These are phyloP conservation scores for Sungouiella thailandica DNA, from an alignment of 805 yeast species.

Conservation along the genomic window DNA sequence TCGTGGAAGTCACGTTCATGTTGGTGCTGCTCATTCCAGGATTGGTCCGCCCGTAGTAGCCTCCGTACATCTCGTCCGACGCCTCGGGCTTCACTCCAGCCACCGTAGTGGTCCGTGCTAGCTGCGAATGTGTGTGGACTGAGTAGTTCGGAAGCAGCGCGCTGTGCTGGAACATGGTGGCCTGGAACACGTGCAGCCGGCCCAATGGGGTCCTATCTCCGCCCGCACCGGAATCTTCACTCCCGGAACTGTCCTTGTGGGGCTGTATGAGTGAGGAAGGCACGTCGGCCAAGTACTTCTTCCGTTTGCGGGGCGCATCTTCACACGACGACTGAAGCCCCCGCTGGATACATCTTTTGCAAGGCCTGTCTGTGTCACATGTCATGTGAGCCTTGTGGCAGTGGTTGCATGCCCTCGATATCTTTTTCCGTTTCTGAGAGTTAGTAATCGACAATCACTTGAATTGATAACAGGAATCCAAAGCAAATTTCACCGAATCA, in stretches of 20 bases:
- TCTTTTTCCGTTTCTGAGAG: constrained; percentile 46
- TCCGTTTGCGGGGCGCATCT: constrained; percentile 85
- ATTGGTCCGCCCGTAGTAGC: neutral
- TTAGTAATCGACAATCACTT: no score
- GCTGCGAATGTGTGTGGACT: neutral
- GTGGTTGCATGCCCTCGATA: constrained; percentile 82
- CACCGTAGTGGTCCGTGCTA: neutral
- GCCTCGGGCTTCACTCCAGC: neutral
- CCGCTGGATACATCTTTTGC: constrained; percentile 68
- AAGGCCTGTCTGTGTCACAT: constrained; percentile 81
- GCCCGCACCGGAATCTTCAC: neutral
- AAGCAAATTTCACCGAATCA: no score
- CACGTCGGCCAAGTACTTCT: constrained; percentile 71
- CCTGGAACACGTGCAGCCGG: constrained; percentile 4
- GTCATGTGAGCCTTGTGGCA: constrained; percentile 91
- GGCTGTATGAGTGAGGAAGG: constrained; percentile 23
- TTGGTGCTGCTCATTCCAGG: neutral
- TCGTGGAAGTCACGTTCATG: no score
- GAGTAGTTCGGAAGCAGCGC: constrained; percentile 10
- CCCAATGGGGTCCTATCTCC: neutral
- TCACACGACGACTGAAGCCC: constrained; percentile 68
- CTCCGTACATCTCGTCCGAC: neutral
- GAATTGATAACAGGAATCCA: no score
- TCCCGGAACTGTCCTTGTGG: neutral
- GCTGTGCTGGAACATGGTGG: constrained; percentile 14